phyloP scores from a whole-genome alignment of 2,329 filamentous ascomycete species.

The Penicillium sp. region DNA sequence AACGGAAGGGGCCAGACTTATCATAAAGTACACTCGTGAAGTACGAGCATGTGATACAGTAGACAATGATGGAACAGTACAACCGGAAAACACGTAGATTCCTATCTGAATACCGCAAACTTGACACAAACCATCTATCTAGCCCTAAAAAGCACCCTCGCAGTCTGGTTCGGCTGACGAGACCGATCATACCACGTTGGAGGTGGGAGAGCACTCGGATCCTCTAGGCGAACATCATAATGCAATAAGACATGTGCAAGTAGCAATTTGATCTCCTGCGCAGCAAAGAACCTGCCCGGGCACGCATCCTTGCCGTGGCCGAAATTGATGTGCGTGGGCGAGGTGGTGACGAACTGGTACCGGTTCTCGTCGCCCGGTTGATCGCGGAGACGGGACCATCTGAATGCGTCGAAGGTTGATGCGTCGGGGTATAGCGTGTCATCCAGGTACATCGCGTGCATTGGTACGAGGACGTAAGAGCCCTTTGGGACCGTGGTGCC shows the following conservation, averaged over 20 bases:
- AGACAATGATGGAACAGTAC: too few species aligned
- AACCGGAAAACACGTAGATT: too few species aligned
- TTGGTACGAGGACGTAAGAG: conserved; percentile 23
- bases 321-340: conserved; percentile 23
- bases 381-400: conserved; percentile 26
- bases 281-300: conserved; percentile 41
- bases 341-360: conserved; percentile 20
- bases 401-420: conserved; percentile 30
- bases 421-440: conserved; percentile 20
- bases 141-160: background rate
- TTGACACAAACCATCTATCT: too few species aligned
- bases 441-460: conserved; percentile 25
- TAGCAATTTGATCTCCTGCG: conserved; percentile 36
- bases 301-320: conserved; percentile 39
- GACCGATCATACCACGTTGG: background rate
- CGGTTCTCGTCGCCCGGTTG: conserved; percentile 19
- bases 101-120: too few species aligned
- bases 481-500: conserved; percentile 24
- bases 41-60: too few species aligned
- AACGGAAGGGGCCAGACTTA: too few species aligned
- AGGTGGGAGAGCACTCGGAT: background rate
- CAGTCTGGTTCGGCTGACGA: background rate
- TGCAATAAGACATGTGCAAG: background rate
- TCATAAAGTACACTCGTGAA: too few species aligned
- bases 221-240: conserved; percentile 2